Percentiles rank a stretch among this genome's conserved stretches.
These are phyloP conservation scores for Phaffomyces opuntiae DNA, from an alignment of 805 yeast genomes.

Conservation along the genomic window DNA sequence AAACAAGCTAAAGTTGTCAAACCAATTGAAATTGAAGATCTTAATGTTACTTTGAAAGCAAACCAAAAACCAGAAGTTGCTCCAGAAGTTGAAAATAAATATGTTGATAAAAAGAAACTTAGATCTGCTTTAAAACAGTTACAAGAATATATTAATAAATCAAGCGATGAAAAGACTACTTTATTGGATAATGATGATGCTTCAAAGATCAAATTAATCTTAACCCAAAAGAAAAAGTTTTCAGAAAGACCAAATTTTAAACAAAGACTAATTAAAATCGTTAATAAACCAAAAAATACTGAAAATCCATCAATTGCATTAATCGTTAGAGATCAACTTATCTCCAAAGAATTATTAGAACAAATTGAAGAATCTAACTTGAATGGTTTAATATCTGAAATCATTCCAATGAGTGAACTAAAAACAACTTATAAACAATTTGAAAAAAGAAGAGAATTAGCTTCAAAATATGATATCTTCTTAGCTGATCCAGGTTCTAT, in stretches of 20 bases:
- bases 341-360: conserved; percentile 25
- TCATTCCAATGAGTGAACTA: conserved; percentile 66
- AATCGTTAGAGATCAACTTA: conserved; percentile 58
- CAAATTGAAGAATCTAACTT: conserved; percentile 23
- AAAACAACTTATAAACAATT: conserved; percentile 83
- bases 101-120: no score
- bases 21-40: neutral
- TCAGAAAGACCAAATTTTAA: conserved; percentile 44
- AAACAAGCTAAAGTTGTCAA: conserved; percentile 1
- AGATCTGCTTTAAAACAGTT: no score
- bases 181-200: conserved; percentile 3
- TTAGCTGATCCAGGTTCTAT: conserved; percentile 79
- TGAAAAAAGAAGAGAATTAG: conserved; percentile 77
- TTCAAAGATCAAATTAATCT: conserved; percentile 3
- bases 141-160: no score
- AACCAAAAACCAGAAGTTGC: conserved; percentile 18
- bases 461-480: conserved; percentile 64
- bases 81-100: conserved; percentile 10
- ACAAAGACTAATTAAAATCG: conserved; percentile 29
- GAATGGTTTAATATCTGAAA: conserved; percentile 31
- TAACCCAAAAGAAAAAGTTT: conserved; percentile 55
- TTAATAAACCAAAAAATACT: conserved; percentile 31
- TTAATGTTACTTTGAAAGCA: conserved; percentile 5
- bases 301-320: conserved; percentile 49
- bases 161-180: no score